A percentile compares a stretch with the other conserved stretches of the same genome.
phyloP scores from a whole-genome alignment of 106 monocot species.

The Dendrobium catenatum region DNA sequence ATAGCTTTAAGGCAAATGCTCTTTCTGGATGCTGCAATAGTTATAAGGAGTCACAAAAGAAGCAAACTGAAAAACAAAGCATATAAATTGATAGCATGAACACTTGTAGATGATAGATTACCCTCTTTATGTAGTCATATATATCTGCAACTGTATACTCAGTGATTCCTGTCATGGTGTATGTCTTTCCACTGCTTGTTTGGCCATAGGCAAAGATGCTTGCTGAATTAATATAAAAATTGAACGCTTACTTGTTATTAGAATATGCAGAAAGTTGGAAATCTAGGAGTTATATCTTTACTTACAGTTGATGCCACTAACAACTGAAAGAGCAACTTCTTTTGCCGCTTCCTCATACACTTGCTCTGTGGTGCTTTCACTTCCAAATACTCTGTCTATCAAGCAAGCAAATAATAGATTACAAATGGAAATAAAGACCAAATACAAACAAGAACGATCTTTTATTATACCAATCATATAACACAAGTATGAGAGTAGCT shows the following conservation, averaged over 20 bases:
- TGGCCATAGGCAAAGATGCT: slow-evolving; percentile 98
- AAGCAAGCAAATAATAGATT: neutral
- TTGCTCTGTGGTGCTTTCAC: slow-evolving; percentile 51
- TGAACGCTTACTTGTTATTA: neutral
- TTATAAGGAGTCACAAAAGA: neutral
- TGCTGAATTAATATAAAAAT: slow-evolving; percentile 37
- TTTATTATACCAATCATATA: neutral
- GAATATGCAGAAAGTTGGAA: neutral
- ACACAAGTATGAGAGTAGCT: neutral
- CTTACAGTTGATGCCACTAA: slow-evolving; percentile 92
- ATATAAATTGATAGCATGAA: neutral
- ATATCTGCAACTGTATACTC: slow-evolving; percentile 82
- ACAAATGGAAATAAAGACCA: neutral
- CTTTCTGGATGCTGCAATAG: slow-evolving; percentile 88
- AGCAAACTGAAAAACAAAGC: neutral
- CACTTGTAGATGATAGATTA: slow-evolving; percentile 8
- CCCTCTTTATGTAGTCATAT: slow-evolving; percentile 86
- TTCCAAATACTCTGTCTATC: slow-evolving; percentile 77
- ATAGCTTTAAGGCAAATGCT: slow-evolving; percentile 81
- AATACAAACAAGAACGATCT: too few species aligned
- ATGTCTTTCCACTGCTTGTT: slow-evolving; percentile 99
- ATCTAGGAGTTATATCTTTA: slow-evolving; percentile 2
- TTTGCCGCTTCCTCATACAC: slow-evolving; percentile 88
- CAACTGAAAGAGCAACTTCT: slow-evolving; percentile 88
- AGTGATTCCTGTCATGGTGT: slow-evolving; percentile 95